Conservation (phyloP, 2,329 filamentous ascomycete genomes). For the Myotisia sp. region DNA sequence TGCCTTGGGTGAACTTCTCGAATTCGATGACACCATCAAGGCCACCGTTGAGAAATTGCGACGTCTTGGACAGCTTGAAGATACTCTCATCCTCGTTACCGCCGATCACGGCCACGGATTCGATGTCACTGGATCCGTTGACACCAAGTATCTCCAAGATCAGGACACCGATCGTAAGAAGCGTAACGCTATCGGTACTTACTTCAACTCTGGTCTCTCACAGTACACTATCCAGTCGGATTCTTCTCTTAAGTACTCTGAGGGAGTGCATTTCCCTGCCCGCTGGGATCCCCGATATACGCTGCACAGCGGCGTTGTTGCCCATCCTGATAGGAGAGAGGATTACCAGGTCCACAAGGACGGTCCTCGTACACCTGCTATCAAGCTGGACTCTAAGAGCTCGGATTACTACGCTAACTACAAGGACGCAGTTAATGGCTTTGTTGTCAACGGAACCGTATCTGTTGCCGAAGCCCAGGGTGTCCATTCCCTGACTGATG, state of each 20-base stretch:
- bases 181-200: slow-evolving; percentile 59
- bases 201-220: slow-evolving; percentile 57
- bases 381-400: slow-evolving; percentile 36
- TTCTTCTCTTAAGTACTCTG: slow-evolving; percentile 49
- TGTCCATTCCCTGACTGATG: slow-evolving; percentile 64
- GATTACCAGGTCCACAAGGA: slow-evolving; percentile 57
- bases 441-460: slow-evolving; percentile 63
- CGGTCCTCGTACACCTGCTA: slow-evolving; percentile 49
- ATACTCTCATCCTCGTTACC: slow-evolving; percentile 66
- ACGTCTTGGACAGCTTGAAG: slow-evolving; percentile 50
- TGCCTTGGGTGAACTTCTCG: slow-evolving; percentile 67
- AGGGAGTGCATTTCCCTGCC: slow-evolving; percentile 60
- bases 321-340: slow-evolving; percentile 62
- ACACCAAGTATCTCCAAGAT: slow-evolving; percentile 59
- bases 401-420: slow-evolving; percentile 54
- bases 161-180: slow-evolving; percentile 55
- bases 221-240: slow-evolving; percentile 55
- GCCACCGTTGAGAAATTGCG: slow-evolving; percentile 59
- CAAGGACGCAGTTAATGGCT: slow-evolving; percentile 50
- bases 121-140: slow-evolving; percentile 68
- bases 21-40: slow-evolving; percentile 69
- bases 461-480: slow-evolving; percentile 49
- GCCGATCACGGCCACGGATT: slow-evolving; percentile 87
- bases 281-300: slow-evolving; percentile 80
- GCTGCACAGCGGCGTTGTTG: slow-evolving; percentile 57